Evolutionary conservation across 2,329 filamentous ascomycete species (phyloP).

Genomic region (Colletotrichum scovillei): DNA sequence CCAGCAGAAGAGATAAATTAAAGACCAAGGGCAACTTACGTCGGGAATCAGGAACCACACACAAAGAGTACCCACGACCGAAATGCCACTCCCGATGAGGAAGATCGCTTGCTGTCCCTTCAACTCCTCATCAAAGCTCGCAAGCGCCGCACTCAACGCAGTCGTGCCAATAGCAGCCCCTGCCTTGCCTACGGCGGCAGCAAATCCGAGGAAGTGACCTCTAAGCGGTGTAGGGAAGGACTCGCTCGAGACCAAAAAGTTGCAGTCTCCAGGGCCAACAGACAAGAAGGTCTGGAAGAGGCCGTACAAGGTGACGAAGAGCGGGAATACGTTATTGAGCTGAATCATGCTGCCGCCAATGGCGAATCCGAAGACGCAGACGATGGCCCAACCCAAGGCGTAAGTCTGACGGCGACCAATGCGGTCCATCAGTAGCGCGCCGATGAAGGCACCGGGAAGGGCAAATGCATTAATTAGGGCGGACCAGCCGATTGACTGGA

Average conservation of each 20-base stretch:
- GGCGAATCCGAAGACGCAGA: conserved; percentile 56
- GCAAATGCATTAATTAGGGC: conserved; percentile 42
- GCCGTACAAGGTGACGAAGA: conserved; percentile 64
- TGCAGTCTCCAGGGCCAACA: conserved; percentile 59
- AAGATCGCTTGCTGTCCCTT: conserved; percentile 42
- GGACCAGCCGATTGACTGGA: conserved; percentile 41
- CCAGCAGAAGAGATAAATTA: not conserved
- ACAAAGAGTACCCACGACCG: conserved; percentile 39
- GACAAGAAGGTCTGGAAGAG: conserved; percentile 60
- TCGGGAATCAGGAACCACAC: conserved; percentile 43
- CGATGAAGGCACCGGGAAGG: conserved; percentile 40
- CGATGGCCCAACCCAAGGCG: conserved; percentile 38
- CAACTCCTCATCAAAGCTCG: conserved; percentile 35
- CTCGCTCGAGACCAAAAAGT: conserved; percentile 61
- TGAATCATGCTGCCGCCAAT: conserved; percentile 60
- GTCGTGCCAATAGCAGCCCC: conserved; percentile 61
- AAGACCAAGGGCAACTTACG: not conserved
- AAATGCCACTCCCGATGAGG: conserved; percentile 42
- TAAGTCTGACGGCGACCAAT: conserved; percentile 41
- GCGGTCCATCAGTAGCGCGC: conserved; percentile 39
- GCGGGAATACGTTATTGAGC: conserved; percentile 57
- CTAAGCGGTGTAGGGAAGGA: conserved; percentile 61
- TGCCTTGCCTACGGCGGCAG: conserved; percentile 61
- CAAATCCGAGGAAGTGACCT: conserved; percentile 61
- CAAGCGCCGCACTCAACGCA: conserved; percentile 25